Evolutionary conservation across 352 stramenopile species (phyloP), one percentile per base, ranked within the genome.

Genomic region (Globisporangium emineosum): DNA sequence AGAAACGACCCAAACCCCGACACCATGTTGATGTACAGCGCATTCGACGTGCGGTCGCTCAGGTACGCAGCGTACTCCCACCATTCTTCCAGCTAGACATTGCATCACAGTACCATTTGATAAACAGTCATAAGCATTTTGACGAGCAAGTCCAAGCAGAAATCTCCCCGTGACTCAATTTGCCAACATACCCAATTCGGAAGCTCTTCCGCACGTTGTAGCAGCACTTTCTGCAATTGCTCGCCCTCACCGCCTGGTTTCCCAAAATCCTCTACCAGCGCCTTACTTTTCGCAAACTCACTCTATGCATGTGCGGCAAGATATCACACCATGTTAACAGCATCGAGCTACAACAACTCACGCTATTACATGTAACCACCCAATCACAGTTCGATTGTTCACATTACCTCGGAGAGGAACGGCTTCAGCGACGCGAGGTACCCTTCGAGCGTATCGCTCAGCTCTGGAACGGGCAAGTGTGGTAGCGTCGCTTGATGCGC

Each of bases 1-100:
- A 96, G 81, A 19, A 88, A 87, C 50, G 97, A 97, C n/a, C 97
- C 90, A 67, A 98, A 98, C 69, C 96, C 97, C 63, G 97, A 98
- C 30, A 91, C 89, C 70, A 99, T 96, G 70, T 98, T 98, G 64
- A 98, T 87, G 42, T 96, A 94, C 29, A 97, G 73, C 1, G 90
- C 89, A 70, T 97, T 97, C 61, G 95, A 71, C 50, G 82, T 86
- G 19, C 76, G 79, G 52, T 87, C 79, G 60, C 77, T 88, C 47
- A 89, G 57, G 61, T 91, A 91, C 53, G 88, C 92, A 33, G 90
- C 71, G 59, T 96, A 86, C 69, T 98, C 97, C 93, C 93, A 98
- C 94, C 94, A 98, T 50, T 97, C 72, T 58, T 96, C 78, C 25
- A 92, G 61, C 81, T 91, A 23, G 3, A 0, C 13, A 40, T 0